phyloP scores from a whole-genome alignment of 768 basidiomycete species.

The Tricholoma furcatifolium region DNA sequence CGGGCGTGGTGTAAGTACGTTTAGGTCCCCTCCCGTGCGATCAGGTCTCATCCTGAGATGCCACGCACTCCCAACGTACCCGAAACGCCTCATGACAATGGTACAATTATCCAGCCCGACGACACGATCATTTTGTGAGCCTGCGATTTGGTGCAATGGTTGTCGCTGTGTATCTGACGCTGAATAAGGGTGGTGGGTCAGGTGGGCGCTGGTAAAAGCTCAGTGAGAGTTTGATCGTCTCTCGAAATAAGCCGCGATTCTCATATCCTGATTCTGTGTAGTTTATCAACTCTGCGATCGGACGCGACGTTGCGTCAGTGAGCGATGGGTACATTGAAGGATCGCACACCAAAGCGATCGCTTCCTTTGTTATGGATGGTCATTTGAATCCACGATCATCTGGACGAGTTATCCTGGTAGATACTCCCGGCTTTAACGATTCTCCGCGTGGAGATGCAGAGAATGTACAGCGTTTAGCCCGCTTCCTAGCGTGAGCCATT shows the following conservation, averaged over 20 bases:
- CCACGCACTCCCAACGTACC: neutral
- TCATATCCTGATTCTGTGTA: neutral
- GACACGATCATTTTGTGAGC: constrained; percentile 3
- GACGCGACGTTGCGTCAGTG: neutral
- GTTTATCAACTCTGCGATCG: constrained; percentile 1
- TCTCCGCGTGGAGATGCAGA: neutral
- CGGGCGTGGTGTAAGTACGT: no score
- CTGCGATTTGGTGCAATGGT: neutral
- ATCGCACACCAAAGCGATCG: neutral
- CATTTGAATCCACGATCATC: neutral
- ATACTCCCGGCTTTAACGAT: constrained; percentile 5
- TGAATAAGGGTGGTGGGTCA: neutral
- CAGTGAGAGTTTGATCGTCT: neutral
- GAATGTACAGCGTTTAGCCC: neutral
- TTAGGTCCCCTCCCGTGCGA: no score
- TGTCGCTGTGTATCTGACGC: neutral
- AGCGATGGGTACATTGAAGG: neutral
- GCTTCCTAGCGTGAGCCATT: neutral
- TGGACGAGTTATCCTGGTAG: constrained; percentile 1
- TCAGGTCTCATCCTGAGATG: neutral
- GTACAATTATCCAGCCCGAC: neutral
- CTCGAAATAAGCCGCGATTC: neutral
- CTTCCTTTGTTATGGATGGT: neutral
- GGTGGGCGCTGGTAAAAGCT: constrained; percentile 2
- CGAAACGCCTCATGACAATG: neutral